A percentile compares a stretch with the other conserved stretches of the same genome.
phyloP scores from a whole-genome alignment of 2,329 filamentous ascomycete genomes.

The Epichloe typhina region DNA sequence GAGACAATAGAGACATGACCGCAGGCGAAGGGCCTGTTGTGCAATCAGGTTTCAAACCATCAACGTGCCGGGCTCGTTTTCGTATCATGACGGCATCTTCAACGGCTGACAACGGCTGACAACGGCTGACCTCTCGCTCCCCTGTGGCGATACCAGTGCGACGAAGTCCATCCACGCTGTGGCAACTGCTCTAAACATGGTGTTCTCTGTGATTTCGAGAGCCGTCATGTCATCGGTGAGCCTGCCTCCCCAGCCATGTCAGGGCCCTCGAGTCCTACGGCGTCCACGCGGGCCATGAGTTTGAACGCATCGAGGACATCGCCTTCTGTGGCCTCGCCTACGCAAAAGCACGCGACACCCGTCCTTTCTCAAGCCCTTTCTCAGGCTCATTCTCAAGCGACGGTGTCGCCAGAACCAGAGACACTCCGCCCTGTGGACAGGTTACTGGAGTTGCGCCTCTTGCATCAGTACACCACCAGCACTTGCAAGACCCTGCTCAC shows the following conservation, averaged over 20 bases:
- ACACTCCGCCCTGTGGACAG: conserved; percentile 28
- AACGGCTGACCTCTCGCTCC: background rate
- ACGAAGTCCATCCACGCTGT: conserved; percentile 51
- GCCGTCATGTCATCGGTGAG: conserved; percentile 32
- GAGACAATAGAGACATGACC: no score
- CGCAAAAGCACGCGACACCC: conserved; percentile 21
- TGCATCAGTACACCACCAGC: conserved; percentile 50
- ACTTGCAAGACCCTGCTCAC: conserved; percentile 48
- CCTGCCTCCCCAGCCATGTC: conserved; percentile 24
- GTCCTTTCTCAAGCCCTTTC: conserved; percentile 5
- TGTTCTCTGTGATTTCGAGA: conserved; percentile 52
- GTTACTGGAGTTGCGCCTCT: conserved; percentile 46
- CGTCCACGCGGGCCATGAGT: conserved; percentile 6
- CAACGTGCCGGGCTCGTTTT: background rate
- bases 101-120: background rate
- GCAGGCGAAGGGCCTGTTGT: no score
- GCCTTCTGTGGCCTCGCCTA: conserved; percentile 14
- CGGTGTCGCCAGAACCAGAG: conserved; percentile 12
- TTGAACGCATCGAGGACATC: conserved; percentile 4
- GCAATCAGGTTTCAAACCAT: no score
- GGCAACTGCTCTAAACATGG: conserved; percentile 56
- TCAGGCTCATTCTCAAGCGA: conserved; percentile 3
- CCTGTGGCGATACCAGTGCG: conserved; percentile 32
- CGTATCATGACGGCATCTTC: background rate
- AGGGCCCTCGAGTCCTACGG: conserved; percentile 5